Base-by-base conservation (phyloP, 352 stramenopile species). In the Pythium utonaiense region DNA sequence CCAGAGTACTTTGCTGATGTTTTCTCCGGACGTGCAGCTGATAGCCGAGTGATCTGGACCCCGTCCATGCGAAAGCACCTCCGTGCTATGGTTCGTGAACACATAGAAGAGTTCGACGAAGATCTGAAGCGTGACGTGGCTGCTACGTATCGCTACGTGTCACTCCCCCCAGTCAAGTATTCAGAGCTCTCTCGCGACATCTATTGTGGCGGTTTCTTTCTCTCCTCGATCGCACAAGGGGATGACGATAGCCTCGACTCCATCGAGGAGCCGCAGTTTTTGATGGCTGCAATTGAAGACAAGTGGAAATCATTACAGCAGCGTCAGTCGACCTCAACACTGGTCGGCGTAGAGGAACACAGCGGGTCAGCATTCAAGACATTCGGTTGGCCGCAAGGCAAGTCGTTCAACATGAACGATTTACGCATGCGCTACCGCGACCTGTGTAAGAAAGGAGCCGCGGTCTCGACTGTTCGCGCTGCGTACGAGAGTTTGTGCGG, bases 241-340 rank as follows among this genome's bases (percentile, higher is more conserved):
- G 72, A 70, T n/a, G 62, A 82, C 38, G 60, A 68, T 1, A 74
- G 85, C 55, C 33, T 84, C 5, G 78, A 89, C 64, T 66, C 77
- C 14, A 83, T 93, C 25, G 83, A 93, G 45, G 74, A 93, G 52
- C 83, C 83, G 22, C 71, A 91, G 40, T 74, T 87, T 28, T 31
- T 91, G 34, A 91, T 93, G 81, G 73, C 73, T 30, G 86, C 72
- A 47, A 89, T 91, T 28, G 81, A 91, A 64, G 80, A 90, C 21
- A 91, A 90, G 53, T 93, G 83, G 83, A 67, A 72, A 21, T 78
- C 78, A 16, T 57, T 91, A 21, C 62, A 65, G 45, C 69, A 75
- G 12, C 76, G 75, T 17, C 78, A 90, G 61, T 59, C 67, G 1
- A 59, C 80, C 52, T 33, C 53, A 7, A 71, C 70, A 12, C 63